phyloP scores from a whole-genome alignment of 1,284 basidiomycete species.

The Irpex sp. region DNA sequence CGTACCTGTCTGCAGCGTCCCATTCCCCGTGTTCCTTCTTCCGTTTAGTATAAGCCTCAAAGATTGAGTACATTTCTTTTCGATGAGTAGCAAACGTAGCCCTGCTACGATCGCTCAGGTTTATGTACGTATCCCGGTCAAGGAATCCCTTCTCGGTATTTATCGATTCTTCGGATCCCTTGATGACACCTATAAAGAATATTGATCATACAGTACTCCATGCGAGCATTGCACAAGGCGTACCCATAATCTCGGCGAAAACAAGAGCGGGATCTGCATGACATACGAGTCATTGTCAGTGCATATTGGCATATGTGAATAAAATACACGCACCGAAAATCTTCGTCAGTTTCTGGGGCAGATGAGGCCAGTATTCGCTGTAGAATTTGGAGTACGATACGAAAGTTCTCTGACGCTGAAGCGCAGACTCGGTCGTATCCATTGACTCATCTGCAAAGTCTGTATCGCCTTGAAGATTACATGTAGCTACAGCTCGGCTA shows the following conservation, averaged over 20 bases:
- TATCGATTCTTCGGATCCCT: slow-evolving; percentile 56
- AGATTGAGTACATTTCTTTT: slow-evolving; percentile 49
- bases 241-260: slow-evolving; percentile 69
- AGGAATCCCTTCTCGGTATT: slow-evolving; percentile 35
- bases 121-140: slow-evolving; percentile 40
- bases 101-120: slow-evolving; percentile 47
- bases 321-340: slow-evolving; percentile 42
- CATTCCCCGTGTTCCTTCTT: slow-evolving; percentile 44
- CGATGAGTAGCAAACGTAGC: slow-evolving; percentile 52
- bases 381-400: slow-evolving; percentile 53
- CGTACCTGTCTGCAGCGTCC: slow-evolving; percentile 63
- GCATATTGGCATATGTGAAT: neutral
- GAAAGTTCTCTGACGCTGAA: slow-evolving; percentile 21
- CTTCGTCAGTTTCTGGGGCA: slow-evolving; percentile 52
- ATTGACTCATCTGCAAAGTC: slow-evolving; percentile 3
- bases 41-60: slow-evolving; percentile 46
- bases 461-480: slow-evolving; percentile 21
- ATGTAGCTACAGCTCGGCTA: too few species aligned
- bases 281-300: neutral
- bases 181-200: slow-evolving; percentile 53
- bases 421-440: slow-evolving; percentile 21
- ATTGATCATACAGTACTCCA: neutral
- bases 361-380: slow-evolving; percentile 60
- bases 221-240: slow-evolving; percentile 3
- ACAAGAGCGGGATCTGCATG: slow-evolving; percentile 55